Evolutionary conservation across 352 stramenopile genomes (phyloP).

Genomic region (Elongisporangium prolatum): DNA sequence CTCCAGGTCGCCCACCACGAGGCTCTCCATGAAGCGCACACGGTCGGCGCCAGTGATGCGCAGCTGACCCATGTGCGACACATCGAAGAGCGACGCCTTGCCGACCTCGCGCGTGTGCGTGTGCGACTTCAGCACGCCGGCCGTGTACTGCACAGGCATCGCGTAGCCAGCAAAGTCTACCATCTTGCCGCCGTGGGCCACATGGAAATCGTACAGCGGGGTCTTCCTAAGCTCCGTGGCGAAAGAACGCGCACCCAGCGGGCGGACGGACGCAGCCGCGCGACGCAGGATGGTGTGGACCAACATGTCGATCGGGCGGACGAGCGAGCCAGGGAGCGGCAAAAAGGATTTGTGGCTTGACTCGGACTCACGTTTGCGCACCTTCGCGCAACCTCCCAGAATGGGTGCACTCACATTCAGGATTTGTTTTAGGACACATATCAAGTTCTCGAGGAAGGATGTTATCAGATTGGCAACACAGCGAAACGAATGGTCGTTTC

Average conservation of each 20-base stretch:
- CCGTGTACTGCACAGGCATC: slow-evolving; percentile 96
- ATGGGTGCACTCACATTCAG: neutral
- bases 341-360: neutral
- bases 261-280: neutral
- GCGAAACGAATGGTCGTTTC: neutral
- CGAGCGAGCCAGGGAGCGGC: neutral
- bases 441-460: neutral
- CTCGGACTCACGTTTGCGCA: neutral
- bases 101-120: slow-evolving; percentile 65
- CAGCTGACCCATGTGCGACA: slow-evolving; percentile 98
- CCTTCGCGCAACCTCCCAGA: neutral
- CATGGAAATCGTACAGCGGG: slow-evolving; percentile 72
- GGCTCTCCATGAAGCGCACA: slow-evolving; percentile 93
- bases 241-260: neutral
- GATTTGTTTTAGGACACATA: neutral
- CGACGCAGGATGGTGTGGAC: neutral
- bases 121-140: slow-evolving; percentile 95
- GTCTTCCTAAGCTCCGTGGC: slow-evolving; percentile 67
- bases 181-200: slow-evolving; percentile 83
- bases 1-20: slow-evolving; percentile 95
- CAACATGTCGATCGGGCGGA: neutral
- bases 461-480: neutral
- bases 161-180: slow-evolving; percentile 96
- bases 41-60: slow-evolving; percentile 92
- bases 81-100: slow-evolving; percentile 95